phyloP scores from a whole-genome alignment of 768 basidiomycete species.

The Dioszegia hungarica region DNA sequence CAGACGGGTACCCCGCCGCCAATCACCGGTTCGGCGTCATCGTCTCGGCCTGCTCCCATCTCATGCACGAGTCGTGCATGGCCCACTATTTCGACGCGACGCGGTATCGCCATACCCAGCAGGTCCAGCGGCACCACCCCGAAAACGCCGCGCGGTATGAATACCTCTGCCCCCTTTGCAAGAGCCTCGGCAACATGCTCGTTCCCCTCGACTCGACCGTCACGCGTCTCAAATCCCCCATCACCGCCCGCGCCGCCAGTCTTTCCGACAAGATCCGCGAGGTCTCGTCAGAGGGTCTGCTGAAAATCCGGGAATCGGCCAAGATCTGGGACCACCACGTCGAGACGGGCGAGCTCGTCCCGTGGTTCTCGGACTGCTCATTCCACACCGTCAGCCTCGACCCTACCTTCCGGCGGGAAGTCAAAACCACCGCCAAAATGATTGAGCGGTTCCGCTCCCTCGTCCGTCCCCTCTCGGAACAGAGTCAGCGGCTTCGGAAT shows the following conservation, averaged over 20 bases:
- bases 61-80: slow-evolving; percentile 97
- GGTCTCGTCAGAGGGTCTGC: slow-evolving; percentile 81
- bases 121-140: slow-evolving; percentile 87
- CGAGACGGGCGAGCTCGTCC: slow-evolving; percentile 46
- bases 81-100: slow-evolving; percentile 81
- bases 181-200: slow-evolving; percentile 89
- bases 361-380: slow-evolving; percentile 44
- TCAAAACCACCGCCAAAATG: slow-evolving; percentile 68
- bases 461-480: slow-evolving; percentile 72
- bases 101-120: slow-evolving; percentile 76
- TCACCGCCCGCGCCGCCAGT: slow-evolving; percentile 50
- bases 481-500: slow-evolving; percentile 72
- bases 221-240: slow-evolving; percentile 15
- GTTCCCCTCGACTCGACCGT: slow-evolving; percentile 62
- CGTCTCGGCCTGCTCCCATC: slow-evolving; percentile 83
- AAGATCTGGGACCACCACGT: slow-evolving; percentile 47
- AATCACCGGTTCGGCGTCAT: slow-evolving; percentile 80
- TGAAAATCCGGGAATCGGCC: slow-evolving; percentile 52
- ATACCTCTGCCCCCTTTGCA: slow-evolving; percentile 94
- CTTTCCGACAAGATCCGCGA: slow-evolving; percentile 87
- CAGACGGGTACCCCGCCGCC: slow-evolving; percentile 46
- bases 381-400: slow-evolving; percentile 23
- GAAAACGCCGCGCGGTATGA: slow-evolving; percentile 91
- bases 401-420: slow-evolving; percentile 30
- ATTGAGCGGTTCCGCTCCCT: slow-evolving; percentile 78